Evolutionary conservation across 352 stramenopile species (phyloP), one percentile per base, ranked within the genome.

Genomic region (Phytophthora cryptogea): DNA sequence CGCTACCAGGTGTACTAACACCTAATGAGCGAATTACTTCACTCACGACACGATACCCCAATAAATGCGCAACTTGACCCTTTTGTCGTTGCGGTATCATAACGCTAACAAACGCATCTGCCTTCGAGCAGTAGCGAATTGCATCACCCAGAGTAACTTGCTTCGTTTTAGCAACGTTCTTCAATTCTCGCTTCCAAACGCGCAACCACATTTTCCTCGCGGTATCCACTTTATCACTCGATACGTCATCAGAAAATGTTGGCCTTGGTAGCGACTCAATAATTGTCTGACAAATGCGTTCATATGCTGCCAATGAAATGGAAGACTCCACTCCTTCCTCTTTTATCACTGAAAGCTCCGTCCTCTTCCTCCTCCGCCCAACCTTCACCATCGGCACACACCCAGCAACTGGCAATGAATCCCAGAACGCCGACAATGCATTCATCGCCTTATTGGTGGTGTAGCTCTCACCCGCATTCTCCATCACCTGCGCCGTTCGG

Each of bases 121-220:
- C 61, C 37, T 65, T 76, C 11, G 65, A 68, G 10, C 75, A 85
- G 14, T 82, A 63, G 5, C 27, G 17, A 17, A 85, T 60, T 16
- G 55, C 56, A 4, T 80, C 66, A 44, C 35, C 4, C 4, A 76
- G 16, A 1, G 45, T 50, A 32, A 78, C 20, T 5, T 49, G 43
- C 2, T 59, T 62, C 5, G 14, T 6, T 40, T 40, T 37, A 6
- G 23, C 32, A 30, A 66, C 42, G 9, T 51, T 49, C 36, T 58
- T 55, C 0, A 59, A 42, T 39, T 80, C 72, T 50, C 66, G 68
- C n/a, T 67, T 27, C 70, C 72, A 81, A 36, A 81, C 46, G 14
- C 50, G 64, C 16, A 20, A 53, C 75, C 75, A 82, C 43, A 81
- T 61, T 8, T 32, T 55, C 26, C 35, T 36, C 40, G 58, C 40